Percentiles rank a stretch among this genome's conserved stretches.
These are phyloP conservation scores for Pyrus pyrifolia DNA, from an alignment of 306 rosid species.

Conservation along the genomic window DNA sequence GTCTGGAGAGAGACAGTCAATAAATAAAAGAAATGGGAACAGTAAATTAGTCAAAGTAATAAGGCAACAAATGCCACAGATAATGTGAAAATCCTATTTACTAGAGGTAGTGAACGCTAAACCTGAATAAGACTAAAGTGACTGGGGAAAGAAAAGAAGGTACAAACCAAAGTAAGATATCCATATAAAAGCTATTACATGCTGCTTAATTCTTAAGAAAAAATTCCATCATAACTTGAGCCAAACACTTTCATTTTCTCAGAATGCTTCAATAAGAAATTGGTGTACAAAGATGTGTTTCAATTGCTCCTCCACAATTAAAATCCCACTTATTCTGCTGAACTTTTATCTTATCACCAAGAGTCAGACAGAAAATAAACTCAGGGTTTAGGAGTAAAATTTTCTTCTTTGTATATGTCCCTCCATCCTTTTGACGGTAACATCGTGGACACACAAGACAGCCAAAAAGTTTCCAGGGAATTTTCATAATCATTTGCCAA, in stretches of 20 bases:
- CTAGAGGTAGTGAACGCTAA: not conserved
- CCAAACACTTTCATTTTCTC: not conserved
- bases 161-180: not conserved
- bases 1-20: slow-evolving; percentile 33
- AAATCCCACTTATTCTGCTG: not conserved
- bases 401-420: not conserved
- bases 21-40: not conserved
- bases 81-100: not conserved
- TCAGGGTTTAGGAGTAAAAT: not conserved
- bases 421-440: not conserved
- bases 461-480: not conserved
- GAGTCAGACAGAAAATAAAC: not conserved
- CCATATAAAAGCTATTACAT: not conserved
- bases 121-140: not conserved
- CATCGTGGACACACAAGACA: not conserved
- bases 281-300: not conserved
- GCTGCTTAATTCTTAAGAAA: not conserved
- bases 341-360: not conserved
- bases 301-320: not conserved
- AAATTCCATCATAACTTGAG: not conserved
- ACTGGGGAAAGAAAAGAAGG: not conserved
- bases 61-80: not conserved
- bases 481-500: not conserved
- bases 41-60: not conserved
- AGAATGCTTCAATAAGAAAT: not conserved